A percentile compares a stretch with the other conserved stretches of the same genome.
phyloP scores from a whole-genome alignment of 1,284 basidiomycete genomes.

The Boletus semigastroideus region DNA sequence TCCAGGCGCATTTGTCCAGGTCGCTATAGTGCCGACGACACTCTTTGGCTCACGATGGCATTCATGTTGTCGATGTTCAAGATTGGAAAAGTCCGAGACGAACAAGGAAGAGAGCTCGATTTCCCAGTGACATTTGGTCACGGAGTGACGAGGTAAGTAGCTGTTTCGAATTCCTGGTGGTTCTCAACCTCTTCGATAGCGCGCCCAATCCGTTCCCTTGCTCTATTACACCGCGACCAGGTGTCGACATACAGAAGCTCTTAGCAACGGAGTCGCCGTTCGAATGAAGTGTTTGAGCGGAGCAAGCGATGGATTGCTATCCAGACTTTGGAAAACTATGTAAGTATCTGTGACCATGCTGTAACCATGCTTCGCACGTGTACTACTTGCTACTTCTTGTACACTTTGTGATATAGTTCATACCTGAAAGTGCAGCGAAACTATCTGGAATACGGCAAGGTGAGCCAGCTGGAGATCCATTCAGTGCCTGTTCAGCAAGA shows the following conservation, averaged over 20 bases:
- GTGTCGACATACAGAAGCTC: conserved; percentile 6
- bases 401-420: no score
- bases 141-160: conserved; percentile 17
- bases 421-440: no score
- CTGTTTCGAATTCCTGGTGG: no score
- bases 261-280: background rate
- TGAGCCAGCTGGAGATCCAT: no score
- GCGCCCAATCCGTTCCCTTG: conserved; percentile 26
- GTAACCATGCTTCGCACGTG: no score
- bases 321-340: no score
- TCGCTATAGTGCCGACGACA: conserved; percentile 23
- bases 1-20: conserved; percentile 28
- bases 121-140: conserved; percentile 14
- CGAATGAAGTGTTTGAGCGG: background rate
- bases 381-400: no score
- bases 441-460: no score
- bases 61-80: conserved; percentile 21
- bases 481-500: no score
- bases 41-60: conserved; percentile 25
- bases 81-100: conserved; percentile 18
- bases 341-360: no score
- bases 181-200: conserved; percentile 5
- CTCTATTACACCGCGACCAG: conserved; percentile 9
- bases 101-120: conserved; percentile 18
- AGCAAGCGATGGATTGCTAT: no score